Evolutionary conservation across 345 rosid species (phyloP).

Genomic region (Populus nigra): DNA sequence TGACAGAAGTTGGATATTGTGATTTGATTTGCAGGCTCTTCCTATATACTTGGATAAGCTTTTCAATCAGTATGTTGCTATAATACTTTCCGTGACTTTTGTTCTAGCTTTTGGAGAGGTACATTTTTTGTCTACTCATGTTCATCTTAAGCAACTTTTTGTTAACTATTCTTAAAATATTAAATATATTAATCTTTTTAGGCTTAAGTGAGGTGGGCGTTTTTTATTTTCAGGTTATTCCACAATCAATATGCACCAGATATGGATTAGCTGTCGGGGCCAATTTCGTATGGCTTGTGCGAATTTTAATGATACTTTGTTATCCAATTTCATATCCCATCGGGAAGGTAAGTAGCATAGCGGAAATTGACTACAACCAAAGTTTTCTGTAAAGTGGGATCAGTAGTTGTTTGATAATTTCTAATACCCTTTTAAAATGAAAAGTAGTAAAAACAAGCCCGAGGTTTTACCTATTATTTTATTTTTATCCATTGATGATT

Average conservation of each 20-base stretch:
- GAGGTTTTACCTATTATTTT: neutral
- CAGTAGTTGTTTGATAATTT: neutral
- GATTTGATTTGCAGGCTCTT: conserved; percentile 65
- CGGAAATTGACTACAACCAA: neutral
- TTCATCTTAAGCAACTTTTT: neutral
- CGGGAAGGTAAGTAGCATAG: conserved; percentile 60
- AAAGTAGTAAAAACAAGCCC: neutral
- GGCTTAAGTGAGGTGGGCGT: neutral
- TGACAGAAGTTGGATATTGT: conserved; percentile 1
- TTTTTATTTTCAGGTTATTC: conserved; percentile 64
- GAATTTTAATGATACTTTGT: conserved; percentile 72
- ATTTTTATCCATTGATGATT: neutral
- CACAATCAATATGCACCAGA: conserved; percentile 91
- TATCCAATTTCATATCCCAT: conserved; percentile 89
- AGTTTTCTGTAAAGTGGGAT: neutral
- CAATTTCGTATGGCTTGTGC: conserved; percentile 79
- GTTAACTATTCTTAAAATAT: neutral
- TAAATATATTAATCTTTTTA: neutral
- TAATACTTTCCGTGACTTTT: conserved; percentile 83
- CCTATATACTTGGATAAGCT: conserved; percentile 88
- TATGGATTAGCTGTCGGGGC: conserved; percentile 96
- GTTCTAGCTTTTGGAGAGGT: conserved; percentile 95
- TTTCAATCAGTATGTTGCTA: conserved; percentile 87
- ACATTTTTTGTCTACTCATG: conserved; percentile 18
- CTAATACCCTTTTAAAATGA: neutral